Base-by-base conservation (phyloP, 805 yeast species). In the Groenewaldozyma tartarivorans region DNA sequence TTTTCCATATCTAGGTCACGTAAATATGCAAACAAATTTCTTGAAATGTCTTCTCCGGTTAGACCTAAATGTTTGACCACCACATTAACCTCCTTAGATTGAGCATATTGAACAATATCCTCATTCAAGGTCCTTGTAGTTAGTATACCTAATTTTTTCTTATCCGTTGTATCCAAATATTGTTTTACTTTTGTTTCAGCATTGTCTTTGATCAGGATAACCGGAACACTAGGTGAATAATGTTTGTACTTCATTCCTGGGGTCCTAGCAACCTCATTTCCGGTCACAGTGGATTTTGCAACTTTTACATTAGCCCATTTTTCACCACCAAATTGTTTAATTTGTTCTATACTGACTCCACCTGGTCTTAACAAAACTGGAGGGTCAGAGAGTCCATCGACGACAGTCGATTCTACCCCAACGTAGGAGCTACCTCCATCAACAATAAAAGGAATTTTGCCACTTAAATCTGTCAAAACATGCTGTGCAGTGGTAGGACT, bases 221-320 rank as follows among this genome's bases (percentile, higher is more conserved):
- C 97, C 44, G 72, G 76, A 0, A 96, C 95, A 1, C 72, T 71
- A 3, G 98, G 98, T 0, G 96, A 83, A 58, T 92, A 92, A 59
- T 92, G 98, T 50, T 83, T 78, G 58, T 92, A 92, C 56, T 92
- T 92, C 98, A 92, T 92, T 0, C 98, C 98, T 0, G 98, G 98
- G 0, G 98, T 92, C 51, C 82, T 72, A 48, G 85, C 96, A 24
- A 67, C 63, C 16, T 78, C 82, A 1, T 61, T 60, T 4, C 56
- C 66, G 2, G 56, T 55, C 4, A 85, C 85, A 2, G 76, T 74
- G 4, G 61, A 52, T 48, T 71, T 72, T 5, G 83, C 87, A 4
- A 82, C 62, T 4, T 74, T 60, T 1, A 84, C 73, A 37, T 75
- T 58, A 4, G 59, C 52, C 96, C 96, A 88, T 9, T 41, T 54